Evolutionary conservation across 805 yeast genomes (phyloP).

Genomic region (Wickerhamiella cacticola): DNA sequence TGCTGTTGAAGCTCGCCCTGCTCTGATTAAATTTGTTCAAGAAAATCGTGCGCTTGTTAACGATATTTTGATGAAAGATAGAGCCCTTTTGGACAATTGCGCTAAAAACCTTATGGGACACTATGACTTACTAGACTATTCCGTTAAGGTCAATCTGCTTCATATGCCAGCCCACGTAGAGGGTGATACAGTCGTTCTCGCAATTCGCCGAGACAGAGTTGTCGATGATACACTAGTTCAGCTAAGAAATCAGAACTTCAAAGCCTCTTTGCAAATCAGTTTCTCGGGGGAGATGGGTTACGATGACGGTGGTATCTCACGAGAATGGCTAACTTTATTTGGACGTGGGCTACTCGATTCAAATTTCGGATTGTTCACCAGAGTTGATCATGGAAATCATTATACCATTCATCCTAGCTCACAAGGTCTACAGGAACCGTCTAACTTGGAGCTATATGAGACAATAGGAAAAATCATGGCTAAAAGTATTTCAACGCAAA

Average conservation of each 20-base stretch:
- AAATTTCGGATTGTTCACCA: slow-evolving; percentile 90
- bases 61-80: background rate
- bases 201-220: background rate
- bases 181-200: background rate
- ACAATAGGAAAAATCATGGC: slow-evolving; percentile 98
- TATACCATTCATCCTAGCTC: slow-evolving; percentile 97
- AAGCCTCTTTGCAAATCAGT: slow-evolving; percentile 93
- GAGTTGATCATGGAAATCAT: slow-evolving; percentile 95
- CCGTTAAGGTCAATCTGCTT: background rate
- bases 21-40: background rate
- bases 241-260: slow-evolving; percentile 26
- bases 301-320: slow-evolving; percentile 97
- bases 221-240: background rate
- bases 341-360: slow-evolving; percentile 99
- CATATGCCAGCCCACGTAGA: background rate
- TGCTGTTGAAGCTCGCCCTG: background rate
- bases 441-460: slow-evolving; percentile 93
- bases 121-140: background rate
- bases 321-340: slow-evolving; percentile 91
- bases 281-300: slow-evolving; percentile 99
- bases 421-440: slow-evolving; percentile 78
- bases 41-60: background rate
- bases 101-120: background rate
- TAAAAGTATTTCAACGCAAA: slow-evolving; percentile 94
- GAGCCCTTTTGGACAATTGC: slow-evolving; percentile 1